Percentiles rank a stretch among this genome's conserved stretches.
phyloP scores from a whole-genome alignment of 2,329 filamentous ascomycete species.

The Colletotrichum liaoningense region DNA sequence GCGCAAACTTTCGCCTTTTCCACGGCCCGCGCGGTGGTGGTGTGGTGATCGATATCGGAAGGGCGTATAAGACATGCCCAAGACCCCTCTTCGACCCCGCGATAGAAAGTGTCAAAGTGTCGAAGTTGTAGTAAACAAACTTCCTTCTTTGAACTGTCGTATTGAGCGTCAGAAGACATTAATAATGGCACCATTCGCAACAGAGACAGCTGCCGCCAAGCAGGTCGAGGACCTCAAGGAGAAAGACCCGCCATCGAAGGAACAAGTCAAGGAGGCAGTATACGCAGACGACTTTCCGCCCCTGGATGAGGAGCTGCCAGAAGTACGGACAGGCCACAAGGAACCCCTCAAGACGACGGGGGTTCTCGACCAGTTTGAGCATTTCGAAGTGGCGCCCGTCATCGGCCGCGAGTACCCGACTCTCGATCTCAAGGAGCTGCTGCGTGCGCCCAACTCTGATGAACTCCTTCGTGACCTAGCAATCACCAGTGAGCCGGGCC shows the following conservation, averaged over 20 bases:
- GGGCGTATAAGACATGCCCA: slow-evolving; percentile 11
- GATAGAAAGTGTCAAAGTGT: not conserved
- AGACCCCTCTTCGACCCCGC: not conserved
- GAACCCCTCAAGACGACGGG: slow-evolving; percentile 62
- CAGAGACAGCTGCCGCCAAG: slow-evolving; percentile 12
- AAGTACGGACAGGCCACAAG: slow-evolving; percentile 27
- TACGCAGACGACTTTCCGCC: not conserved
- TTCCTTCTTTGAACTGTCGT: not conserved
- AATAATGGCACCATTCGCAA: slow-evolving; percentile 34
- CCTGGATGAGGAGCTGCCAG: slow-evolving; percentile 25
- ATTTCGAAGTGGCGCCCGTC: slow-evolving; percentile 69
- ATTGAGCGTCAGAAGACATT: not conserved
- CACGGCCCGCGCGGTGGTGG: not conserved
- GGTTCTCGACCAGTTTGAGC: slow-evolving; percentile 61
- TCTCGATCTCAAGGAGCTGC: slow-evolving; percentile 68
- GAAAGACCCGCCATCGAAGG: slow-evolving; percentile 14
- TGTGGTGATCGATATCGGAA: not conserved
- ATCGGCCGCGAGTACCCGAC: slow-evolving; percentile 73
- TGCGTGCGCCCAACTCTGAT: slow-evolving; percentile 71
- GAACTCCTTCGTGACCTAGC: slow-evolving; percentile 74
- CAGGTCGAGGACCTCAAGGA: not conserved
- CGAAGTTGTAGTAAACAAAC: not conserved
- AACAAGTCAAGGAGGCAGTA: not conserved
- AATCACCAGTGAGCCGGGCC: slow-evolving; percentile 65
- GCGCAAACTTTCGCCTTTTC: slow-evolving; percentile 5